A percentile compares a stretch with the other conserved stretches of the same genome.
These are phyloP conservation scores for Chrysoporthe deuterocubensis DNA, from an alignment of 2,329 filamentous ascomycete genomes.

Conservation along the genomic window DNA sequence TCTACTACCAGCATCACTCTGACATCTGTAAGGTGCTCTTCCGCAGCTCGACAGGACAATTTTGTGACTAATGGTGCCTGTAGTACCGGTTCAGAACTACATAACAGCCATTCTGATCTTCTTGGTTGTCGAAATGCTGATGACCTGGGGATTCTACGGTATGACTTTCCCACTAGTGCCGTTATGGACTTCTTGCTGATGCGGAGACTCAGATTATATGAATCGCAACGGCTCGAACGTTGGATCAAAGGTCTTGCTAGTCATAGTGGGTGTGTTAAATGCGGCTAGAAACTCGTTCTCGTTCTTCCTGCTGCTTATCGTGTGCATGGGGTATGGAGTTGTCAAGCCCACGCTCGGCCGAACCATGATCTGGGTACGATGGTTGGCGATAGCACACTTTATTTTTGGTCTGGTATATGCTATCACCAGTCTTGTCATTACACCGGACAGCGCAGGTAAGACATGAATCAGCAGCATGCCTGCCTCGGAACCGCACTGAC, in stretches of 20 bases:
- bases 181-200: conserved; percentile 9
- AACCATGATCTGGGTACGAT: conserved; percentile 92
- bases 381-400: conserved; percentile 90
- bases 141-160: conserved; percentile 99
- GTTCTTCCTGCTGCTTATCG: conserved; percentile 95
- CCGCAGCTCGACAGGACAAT: not conserved
- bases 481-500: not conserved
- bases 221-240: conserved; percentile 86
- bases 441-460: conserved; percentile 79
- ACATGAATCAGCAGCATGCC: conserved; percentile 10
- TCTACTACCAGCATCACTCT: conserved; percentile 91
- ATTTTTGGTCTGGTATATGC: conserved; percentile 94
- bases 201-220: conserved; percentile 70
- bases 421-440: conserved; percentile 84
- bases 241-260: conserved; percentile 82
- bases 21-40: conserved; percentile 72
- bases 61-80: conserved; percentile 37
- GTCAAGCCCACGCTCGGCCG: conserved; percentile 91
- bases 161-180: conserved; percentile 34
- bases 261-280: conserved; percentile 90
- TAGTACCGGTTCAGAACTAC: conserved; percentile 96
- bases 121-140: conserved; percentile 91
- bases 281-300: conserved; percentile 96
- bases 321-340: conserved; percentile 99
- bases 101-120: conserved; percentile 97